Conservation (phyloP, 2,329 filamentous ascomycete species). For the Claviceps paspali region DNA sequence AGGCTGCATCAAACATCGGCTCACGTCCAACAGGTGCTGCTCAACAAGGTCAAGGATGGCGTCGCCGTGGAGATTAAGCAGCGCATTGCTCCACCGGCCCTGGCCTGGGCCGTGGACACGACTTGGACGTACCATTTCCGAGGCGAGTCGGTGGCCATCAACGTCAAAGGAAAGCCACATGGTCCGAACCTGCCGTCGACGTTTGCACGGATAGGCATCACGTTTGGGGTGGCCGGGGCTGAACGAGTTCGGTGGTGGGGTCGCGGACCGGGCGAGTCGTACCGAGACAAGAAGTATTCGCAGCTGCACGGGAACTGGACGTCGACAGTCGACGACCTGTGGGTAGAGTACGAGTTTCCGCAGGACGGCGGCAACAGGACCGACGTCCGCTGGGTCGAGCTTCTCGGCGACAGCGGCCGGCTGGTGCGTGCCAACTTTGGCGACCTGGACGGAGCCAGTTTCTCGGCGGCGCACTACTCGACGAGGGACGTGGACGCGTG, state of each 20-base stretch:
- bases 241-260: constrained; percentile 46
- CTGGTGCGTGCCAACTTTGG: constrained; percentile 31
- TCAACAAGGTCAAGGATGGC: constrained; percentile 17
- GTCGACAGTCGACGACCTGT: constrained; percentile 32
- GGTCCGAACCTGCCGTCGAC: constrained; percentile 36
- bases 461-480: constrained; percentile 41
- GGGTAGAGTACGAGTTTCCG: constrained; percentile 49
- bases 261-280: constrained; percentile 50
- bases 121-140: constrained; percentile 40
- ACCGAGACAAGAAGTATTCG: constrained; percentile 48
- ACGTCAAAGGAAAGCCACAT: constrained; percentile 30
- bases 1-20: constrained; percentile 30
- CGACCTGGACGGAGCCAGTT: constrained; percentile 33
- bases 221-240: constrained; percentile 25
- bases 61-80: constrained; percentile 30
- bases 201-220: constrained; percentile 48
- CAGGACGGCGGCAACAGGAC: constrained; percentile 53
- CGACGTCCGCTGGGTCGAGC: constrained; percentile 45
- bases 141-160: constrained; percentile 31
- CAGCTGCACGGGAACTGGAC: constrained; percentile 42
- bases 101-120: constrained; percentile 43
- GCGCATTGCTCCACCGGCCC: constrained; percentile 44
- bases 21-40: constrained; percentile 23
- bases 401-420: constrained; percentile 17
- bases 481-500: constrained; percentile 36